Base-by-base conservation (phyloP, 306 rosid genomes). In the Dryas alaskensis region DNA sequence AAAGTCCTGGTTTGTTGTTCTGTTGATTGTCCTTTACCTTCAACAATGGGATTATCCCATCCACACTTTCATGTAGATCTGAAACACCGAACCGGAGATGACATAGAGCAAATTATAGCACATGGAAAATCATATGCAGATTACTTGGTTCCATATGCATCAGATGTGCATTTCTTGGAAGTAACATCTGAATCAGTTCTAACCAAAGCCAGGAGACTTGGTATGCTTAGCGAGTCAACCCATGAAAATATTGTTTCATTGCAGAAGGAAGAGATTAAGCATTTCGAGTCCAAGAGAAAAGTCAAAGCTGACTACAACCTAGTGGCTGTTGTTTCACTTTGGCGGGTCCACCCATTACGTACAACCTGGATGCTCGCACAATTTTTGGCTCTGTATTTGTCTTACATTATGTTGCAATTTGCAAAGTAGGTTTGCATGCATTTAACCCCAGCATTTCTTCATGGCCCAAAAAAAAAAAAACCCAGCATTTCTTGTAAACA, bases 1-100 rank as follows among this genome's bases (percentile, higher is more conserved):
- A 86, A 86, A 85, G 81, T 78, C 74, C 60, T 94, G 79, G 93
- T 89, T 65, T 92, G 90, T 70, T 82, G 87, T 83, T 89, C 96
- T 7, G 89, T 88, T 54, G 83, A 86, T 65, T 78, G 79, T 76
- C 87, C 88, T 74, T 73, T 87, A 66, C 97, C 99, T 65, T 83
- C 73, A 68, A 75, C 77, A 45, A 73, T 61, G 73, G 95, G 89
- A 69, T 31, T 73, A 68, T 82, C 84, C 12, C 44, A 52, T 78
- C 64, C 72, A 11, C 61, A 47, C 78, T 69, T 85, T 59, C 65
- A 59, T 45, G 16, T 61, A 70, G 73, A 81, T 76, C 80, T 68
- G 10, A 82, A 75, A 47, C 39, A 47, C 31, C 27, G 65, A 70
- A 80, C 73, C 72, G 54, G 61, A 62, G 45, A 80, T 67, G 95